Conservation (phyloP, 345 rosid species). For the Acer saccharum region DNA sequence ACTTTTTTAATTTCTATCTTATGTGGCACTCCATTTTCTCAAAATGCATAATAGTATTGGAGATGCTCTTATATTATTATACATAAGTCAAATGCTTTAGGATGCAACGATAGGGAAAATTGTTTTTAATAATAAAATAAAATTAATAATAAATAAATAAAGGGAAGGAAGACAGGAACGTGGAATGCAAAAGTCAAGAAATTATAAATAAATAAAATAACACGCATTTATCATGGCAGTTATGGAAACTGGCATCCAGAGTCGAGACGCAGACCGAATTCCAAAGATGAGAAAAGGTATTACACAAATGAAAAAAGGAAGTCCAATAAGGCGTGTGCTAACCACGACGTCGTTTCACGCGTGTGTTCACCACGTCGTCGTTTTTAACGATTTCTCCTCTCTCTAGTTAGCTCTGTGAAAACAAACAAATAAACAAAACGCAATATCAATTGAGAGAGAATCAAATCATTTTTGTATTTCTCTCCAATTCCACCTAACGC, state of each 20-base stretch:
- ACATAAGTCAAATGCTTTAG: too few species aligned
- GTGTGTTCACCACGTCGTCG: too few species aligned
- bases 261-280: background rate
- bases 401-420: background rate
- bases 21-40: too few species aligned
- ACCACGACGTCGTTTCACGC: conserved; percentile 41
- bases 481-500: conserved; percentile 27
- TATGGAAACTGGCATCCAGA: too few species aligned
- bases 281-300: background rate
- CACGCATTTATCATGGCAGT: conserved; percentile 15
- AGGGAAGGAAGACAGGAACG: too few species aligned
- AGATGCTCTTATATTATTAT: too few species aligned
- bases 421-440: background rate
- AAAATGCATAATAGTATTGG: too few species aligned
- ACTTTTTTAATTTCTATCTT: too few species aligned
- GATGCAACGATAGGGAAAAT: too few species aligned
- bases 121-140: too few species aligned
- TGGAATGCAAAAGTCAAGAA: background rate
- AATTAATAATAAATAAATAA: too few species aligned
- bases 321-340: conserved; percentile 39
- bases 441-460: background rate
- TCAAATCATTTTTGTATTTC: background rate
- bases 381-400: conserved; percentile 16
- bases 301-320: too few species aligned
- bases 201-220: background rate